These are phyloP conservation scores for Solanum commersonii DNA, from an alignment of 257 asterid genomes.

Conservation along the genomic window DNA sequence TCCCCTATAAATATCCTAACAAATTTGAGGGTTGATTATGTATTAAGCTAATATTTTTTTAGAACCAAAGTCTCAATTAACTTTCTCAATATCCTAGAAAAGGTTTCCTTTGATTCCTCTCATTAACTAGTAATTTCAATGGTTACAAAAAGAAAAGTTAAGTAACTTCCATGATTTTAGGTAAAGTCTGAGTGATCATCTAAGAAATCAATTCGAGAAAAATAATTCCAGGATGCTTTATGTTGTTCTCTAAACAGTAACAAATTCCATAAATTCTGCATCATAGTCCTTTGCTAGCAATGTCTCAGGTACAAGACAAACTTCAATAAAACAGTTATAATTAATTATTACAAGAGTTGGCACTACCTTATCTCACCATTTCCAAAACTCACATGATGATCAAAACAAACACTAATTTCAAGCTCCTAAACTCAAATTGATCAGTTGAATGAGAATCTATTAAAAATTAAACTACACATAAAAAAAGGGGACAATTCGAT, in stretches of 20 bases:
- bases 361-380: not conserved
- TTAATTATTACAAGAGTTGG: not conserved
- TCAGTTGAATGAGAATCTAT: not conserved
- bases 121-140: not conserved
- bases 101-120: not conserved
- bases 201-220: not conserved
- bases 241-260: not conserved
- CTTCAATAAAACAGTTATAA: not conserved
- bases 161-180: not conserved
- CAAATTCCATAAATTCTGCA: slow-evolving; percentile 24
- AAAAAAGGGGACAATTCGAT: not conserved
- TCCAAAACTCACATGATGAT: not conserved
- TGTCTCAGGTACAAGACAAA: slow-evolving; percentile 1
- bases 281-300: slow-evolving; percentile 15
- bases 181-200: not conserved
- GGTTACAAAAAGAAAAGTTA: not conserved
- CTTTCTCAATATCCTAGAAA: not conserved
- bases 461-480: not conserved
- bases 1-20: not conserved
- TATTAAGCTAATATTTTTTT: not conserved
- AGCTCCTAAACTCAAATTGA: not conserved
- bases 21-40: not conserved
- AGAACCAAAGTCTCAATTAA: not conserved
- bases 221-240: not conserved
- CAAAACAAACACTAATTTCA: not conserved